These are phyloP conservation scores for Alternaria viburni DNA, from an alignment of 2,329 filamentous ascomycete genomes.

Conservation along the genomic window DNA sequence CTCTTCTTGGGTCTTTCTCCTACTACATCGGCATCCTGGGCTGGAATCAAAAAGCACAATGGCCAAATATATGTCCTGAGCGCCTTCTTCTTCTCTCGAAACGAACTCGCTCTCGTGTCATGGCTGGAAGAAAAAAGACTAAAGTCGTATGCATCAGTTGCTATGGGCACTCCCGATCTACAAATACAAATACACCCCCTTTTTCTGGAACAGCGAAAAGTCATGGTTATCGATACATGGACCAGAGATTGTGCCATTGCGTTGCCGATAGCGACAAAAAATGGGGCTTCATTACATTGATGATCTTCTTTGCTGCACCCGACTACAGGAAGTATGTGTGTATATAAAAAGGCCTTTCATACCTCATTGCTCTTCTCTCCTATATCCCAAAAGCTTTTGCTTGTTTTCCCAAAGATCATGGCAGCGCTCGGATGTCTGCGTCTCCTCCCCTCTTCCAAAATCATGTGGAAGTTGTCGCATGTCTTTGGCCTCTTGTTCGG, in stretches of 20 bases:
- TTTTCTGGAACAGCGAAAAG: background rate
- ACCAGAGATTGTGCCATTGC: rapidly evolving
- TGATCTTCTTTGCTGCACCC: background rate
- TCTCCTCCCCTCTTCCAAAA: background rate
- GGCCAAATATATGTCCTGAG: no score
- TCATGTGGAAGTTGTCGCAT: background rate
- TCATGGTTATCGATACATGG: background rate
- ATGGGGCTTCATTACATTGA: background rate
- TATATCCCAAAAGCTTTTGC: background rate
- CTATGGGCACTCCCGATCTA: background rate
- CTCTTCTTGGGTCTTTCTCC: background rate
- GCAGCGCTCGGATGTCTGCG: background rate
- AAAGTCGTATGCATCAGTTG: background rate
- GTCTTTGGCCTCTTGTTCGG: background rate
- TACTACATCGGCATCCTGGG: background rate
- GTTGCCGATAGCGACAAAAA: background rate
- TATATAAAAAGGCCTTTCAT: background rate
- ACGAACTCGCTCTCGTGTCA: no score
- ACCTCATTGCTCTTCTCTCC: background rate
- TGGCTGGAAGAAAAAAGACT: background rate
- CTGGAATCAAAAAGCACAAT: no score
- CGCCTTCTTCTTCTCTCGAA: background rate
- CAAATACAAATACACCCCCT: background rate
- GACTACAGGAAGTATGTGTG: background rate
- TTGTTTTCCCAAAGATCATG: background rate